Conservation (phyloP, 2,329 filamentous ascomycete genomes). For the Botrytis deweyae region DNA sequence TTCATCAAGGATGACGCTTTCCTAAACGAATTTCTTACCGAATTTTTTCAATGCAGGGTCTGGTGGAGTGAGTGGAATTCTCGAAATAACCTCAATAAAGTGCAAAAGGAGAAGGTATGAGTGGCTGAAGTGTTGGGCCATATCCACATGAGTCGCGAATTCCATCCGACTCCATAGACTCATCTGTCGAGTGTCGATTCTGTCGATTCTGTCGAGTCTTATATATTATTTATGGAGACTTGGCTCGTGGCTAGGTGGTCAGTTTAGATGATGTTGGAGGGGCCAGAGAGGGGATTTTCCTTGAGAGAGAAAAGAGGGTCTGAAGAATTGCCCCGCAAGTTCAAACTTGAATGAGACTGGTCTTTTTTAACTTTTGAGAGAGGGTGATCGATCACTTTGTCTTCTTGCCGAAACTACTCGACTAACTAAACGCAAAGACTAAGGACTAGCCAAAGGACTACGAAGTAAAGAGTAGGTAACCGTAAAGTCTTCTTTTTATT, state of each 20-base stretch:
- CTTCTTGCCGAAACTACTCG: not conserved
- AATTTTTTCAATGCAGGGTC: slow-evolving; percentile 9
- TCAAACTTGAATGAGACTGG: not conserved
- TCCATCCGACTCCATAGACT: not conserved
- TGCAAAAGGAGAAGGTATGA: not conserved
- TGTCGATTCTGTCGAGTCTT: not conserved
- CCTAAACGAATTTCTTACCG: not conserved
- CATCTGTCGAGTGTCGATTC: not conserved
- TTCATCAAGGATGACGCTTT: not conserved
- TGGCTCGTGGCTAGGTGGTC: slow-evolving; percentile 5
- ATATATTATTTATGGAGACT: slow-evolving; percentile 2
- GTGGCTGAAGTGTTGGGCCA: not conserved
- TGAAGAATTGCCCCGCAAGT: not conserved
- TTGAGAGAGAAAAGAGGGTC: not conserved
- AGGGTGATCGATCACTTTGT: slow-evolving; percentile 9
- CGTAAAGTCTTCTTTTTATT: not conserved
- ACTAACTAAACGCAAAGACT: not conserved
- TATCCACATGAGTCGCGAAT: slow-evolving; percentile 10
- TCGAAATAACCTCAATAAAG: not conserved
- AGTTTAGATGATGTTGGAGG: not conserved
- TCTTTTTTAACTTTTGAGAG: not conserved
- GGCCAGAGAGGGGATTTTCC: slow-evolving; percentile 4
- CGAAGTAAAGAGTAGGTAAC: not conserved
- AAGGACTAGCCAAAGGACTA: not conserved
- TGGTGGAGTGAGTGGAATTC: slow-evolving; percentile 1